These are phyloP conservation scores for Trichocladium antarcticum DNA, from an alignment of 495 filamentous ascomycete genomes.

Conservation along the genomic window DNA sequence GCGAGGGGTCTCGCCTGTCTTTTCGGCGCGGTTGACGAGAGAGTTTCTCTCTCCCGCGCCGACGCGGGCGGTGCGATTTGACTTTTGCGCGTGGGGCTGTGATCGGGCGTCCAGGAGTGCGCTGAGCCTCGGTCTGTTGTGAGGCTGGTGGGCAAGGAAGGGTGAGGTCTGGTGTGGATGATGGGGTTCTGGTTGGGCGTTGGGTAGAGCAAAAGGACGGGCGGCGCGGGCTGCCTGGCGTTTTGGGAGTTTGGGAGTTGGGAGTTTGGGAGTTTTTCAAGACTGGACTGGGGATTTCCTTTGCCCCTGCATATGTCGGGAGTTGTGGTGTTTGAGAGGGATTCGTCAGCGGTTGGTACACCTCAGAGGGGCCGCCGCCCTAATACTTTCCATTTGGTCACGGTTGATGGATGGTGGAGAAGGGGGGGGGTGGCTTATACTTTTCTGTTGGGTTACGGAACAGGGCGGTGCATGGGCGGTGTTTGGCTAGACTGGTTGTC, in stretches of 20 bases:
- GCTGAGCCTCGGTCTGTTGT: conserved; percentile 5
- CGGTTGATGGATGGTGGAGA: background rate
- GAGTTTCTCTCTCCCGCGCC: conserved; percentile 18
- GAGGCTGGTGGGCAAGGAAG: background rate
- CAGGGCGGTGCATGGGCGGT: conserved; percentile 1
- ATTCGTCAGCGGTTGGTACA: background rate
- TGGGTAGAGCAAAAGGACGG: conserved; percentile 1
- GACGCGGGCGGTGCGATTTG: conserved; percentile 12
- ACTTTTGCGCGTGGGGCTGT: conserved; percentile 19
- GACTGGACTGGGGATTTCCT: background rate
- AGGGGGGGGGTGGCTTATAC: background rate
- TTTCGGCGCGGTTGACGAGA: conserved; percentile 14
- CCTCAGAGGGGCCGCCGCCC: background rate
- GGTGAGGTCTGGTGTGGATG: background rate
- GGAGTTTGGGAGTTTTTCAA: background rate
- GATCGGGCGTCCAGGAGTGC: conserved; percentile 10
- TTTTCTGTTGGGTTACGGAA: background rate
- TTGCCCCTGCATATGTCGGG: background rate
- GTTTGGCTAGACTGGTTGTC: background rate
- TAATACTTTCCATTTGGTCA: background rate
- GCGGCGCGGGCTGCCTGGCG: background rate
- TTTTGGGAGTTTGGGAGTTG: conserved; percentile 4
- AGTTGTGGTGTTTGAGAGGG: background rate
- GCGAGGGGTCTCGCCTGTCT: conserved; percentile 4
- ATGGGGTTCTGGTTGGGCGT: background rate